Conservation (phyloP, 768 basidiomycete species). For the Amanita pseudoporphyria region DNA sequence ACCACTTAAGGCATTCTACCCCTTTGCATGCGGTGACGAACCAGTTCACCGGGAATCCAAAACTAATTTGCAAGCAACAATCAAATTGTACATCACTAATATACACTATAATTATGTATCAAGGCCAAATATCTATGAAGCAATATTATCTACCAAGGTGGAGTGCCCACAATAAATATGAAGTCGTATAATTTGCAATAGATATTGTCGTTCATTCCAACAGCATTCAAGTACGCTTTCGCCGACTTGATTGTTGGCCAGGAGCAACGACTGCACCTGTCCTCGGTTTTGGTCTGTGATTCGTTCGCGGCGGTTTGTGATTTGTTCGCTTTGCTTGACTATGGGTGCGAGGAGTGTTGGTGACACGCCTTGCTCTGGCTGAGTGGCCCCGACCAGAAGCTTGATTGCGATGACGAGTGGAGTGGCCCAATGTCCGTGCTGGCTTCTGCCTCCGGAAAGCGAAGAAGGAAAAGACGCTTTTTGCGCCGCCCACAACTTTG, state of each 20-base stretch:
- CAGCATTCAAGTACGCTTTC: not conserved
- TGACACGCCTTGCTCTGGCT: not conserved
- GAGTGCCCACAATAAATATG: not conserved
- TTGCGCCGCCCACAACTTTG: constrained; percentile 9
- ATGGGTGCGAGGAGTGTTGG: not conserved
- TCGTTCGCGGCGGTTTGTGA: not conserved
- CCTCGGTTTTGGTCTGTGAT: not conserved
- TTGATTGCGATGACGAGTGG: constrained; percentile 5
- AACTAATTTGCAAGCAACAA: too few species aligned
- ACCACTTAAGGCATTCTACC: not conserved
- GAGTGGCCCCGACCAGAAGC: not conserved
- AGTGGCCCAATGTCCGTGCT: constrained; percentile 3
- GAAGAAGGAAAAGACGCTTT: constrained; percentile 16
- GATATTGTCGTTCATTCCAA: not conserved
- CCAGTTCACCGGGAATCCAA: too few species aligned
- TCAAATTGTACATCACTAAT: not conserved
- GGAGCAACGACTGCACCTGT: not conserved
- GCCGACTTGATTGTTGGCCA: not conserved
- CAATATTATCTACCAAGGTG: not conserved
- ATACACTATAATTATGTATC: not conserved
- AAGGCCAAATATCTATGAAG: not conserved
- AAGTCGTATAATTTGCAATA: not conserved
- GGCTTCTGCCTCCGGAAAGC: constrained; percentile 12
- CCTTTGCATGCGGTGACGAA: not conserved
- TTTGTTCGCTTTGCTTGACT: not conserved